phyloP scores from a whole-genome alignment of 2,329 filamentous ascomycete genomes.

The Colletotrichum euphorbiae region DNA sequence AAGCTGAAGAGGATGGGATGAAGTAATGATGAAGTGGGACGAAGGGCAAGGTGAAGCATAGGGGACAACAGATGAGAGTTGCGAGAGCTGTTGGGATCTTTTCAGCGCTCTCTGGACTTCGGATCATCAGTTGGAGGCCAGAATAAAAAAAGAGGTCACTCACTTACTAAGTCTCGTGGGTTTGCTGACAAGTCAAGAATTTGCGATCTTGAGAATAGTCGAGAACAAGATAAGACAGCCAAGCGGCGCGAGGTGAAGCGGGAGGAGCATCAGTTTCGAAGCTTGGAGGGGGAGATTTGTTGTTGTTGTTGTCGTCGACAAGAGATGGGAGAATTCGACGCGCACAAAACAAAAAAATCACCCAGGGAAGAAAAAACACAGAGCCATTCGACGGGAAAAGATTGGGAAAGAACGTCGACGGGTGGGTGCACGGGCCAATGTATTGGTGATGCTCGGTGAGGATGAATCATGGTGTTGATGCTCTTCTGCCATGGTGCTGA shows the following conservation, averaged over 20 bases:
- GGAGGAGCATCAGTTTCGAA: not conserved
- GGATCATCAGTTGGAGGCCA: not conserved
- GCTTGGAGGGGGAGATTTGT: not conserved
- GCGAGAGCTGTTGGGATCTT: not conserved
- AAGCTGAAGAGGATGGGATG: not conserved
- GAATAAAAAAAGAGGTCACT: fast-evolving
- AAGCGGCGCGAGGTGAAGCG: not conserved
- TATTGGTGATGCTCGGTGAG: conserved; percentile 10
- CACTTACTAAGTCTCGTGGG: not conserved
- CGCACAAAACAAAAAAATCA: not conserved
- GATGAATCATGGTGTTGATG: not conserved
- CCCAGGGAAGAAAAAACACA: not conserved
- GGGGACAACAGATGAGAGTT: not conserved
- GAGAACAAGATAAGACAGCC: not conserved
- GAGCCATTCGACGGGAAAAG: not conserved
- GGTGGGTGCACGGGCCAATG: not conserved
- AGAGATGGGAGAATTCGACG: not conserved
- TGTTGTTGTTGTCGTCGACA: not conserved
- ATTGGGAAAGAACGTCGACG: conserved; percentile 20
- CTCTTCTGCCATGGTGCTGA: not conserved
- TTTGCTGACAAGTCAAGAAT: not conserved
- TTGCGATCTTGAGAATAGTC: not conserved
- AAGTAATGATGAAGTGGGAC: not conserved
- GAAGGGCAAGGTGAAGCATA: not conserved
- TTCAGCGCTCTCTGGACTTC: not conserved